phyloP scores from a whole-genome alignment of 2,329 filamentous ascomycete species.

The Diaporthe sp. region DNA sequence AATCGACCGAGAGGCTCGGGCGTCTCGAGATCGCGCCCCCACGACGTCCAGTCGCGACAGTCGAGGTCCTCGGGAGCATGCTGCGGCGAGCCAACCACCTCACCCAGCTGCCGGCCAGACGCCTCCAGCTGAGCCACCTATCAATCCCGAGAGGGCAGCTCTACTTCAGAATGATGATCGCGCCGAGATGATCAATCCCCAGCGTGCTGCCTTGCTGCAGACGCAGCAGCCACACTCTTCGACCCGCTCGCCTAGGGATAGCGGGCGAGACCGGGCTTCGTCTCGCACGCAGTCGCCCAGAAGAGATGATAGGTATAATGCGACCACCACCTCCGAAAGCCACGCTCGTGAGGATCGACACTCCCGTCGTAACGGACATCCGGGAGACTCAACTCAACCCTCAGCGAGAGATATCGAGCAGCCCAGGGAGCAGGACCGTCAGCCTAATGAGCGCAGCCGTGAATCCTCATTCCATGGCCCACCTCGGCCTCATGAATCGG shows the following conservation, averaged over 20 bases:
- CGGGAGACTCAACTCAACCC: conserved; percentile 28
- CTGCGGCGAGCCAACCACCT: conserved; percentile 18
- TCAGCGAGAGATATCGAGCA: conserved; percentile 43
- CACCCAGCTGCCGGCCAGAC: conserved; percentile 43
- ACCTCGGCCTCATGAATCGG: conserved; percentile 55
- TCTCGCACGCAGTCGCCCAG: conserved; percentile 62
- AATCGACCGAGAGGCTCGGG: conserved; percentile 44
- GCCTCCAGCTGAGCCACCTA: conserved; percentile 55
- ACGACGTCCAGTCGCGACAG: conserved; percentile 37
- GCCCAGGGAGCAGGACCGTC: conserved; percentile 25
- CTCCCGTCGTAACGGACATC: conserved; percentile 43
- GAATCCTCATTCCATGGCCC: conserved; percentile 54
- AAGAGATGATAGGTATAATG: conserved; percentile 48
- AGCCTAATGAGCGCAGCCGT: conserved; percentile 50
- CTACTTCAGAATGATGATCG: conserved; percentile 54
- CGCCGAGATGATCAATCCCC: conserved; percentile 57
- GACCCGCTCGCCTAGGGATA: conserved; percentile 54
- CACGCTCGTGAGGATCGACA: conserved; percentile 58
- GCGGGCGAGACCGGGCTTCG: conserved; percentile 54
- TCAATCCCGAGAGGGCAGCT: conserved; percentile 67
- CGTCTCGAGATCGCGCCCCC: conserved; percentile 51
- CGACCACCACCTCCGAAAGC: conserved; percentile 50
- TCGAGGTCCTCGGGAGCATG: conserved; percentile 39
- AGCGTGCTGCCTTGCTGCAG: conserved; percentile 57
- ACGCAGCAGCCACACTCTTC: conserved; percentile 49